phyloP scores from a whole-genome alignment of 1,284 basidiomycete species.

The Meira miltonrushii region DNA sequence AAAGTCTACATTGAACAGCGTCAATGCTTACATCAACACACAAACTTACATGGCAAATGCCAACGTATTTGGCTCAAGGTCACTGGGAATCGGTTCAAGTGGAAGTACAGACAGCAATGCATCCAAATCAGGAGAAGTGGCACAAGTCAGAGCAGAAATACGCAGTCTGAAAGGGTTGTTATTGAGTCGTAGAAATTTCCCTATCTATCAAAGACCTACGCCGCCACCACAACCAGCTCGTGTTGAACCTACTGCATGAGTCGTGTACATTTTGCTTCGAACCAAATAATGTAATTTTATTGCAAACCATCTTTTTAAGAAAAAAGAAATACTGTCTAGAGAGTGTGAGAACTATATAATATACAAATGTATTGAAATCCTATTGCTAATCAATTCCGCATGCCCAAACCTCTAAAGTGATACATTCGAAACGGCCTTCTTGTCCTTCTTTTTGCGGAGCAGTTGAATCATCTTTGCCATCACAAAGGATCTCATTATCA shows the following conservation, averaged over 20 bases:
- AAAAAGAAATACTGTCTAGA: not conserved
- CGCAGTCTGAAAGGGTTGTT: conserved; percentile 45
- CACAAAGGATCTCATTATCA: conserved; percentile 75
- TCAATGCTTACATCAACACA: conserved; percentile 14
- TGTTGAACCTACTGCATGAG: not conserved
- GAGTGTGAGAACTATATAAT: not conserved
- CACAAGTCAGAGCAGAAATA: conserved; percentile 48
- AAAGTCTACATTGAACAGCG: conserved; percentile 7
- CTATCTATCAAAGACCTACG: conserved; percentile 1
- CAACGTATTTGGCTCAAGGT: not conserved
- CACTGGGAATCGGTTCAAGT: not conserved
- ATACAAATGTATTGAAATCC: not conserved
- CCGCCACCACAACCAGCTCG: not conserved
- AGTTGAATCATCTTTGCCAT: conserved; percentile 13
- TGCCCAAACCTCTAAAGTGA: conserved; percentile 78
- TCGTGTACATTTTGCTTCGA: not conserved
- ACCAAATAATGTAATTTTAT: not conserved
- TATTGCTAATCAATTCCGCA: conserved; percentile 56
- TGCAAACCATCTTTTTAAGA: not conserved
- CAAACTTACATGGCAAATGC: conserved; percentile 4
- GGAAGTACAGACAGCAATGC: not conserved
- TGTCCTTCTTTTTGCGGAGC: conserved; percentile 54
- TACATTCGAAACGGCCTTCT: conserved; percentile 68
- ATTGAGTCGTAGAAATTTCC: conserved; percentile 21
- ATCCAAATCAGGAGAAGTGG: conserved; percentile 23